Evolutionary conservation across 495 filamentous ascomycete genomes (phyloP), one percentile per base, ranked within the genome.

Genomic region (Tetracladium setigerum): DNA sequence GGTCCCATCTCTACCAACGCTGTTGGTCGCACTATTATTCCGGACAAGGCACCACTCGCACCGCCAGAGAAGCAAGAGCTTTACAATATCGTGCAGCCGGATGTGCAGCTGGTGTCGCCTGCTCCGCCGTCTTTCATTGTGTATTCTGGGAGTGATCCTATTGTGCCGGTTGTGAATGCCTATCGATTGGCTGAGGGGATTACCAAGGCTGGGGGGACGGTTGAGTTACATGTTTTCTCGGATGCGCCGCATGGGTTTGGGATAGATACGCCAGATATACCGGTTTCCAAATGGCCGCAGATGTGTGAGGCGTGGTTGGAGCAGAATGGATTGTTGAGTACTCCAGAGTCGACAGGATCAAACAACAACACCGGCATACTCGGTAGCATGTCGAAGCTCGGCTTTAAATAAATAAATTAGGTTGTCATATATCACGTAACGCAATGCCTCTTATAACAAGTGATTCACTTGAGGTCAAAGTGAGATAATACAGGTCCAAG

Each of bases 241-340:
- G 43, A 55, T 30, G 52, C 52, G 36, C 52, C 52, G 3, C 52
- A 55, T 47, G 52, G 52, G 6, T 51, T 55, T 55, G 52, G 30
- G 16, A 4, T 55, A 18, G 52, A 55, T 43, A 50, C 47, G 8
- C 14, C 33, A 15, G 47, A 41, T 18, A 11, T 55, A 11, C 52
- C 47, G 4, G 52, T 51, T 1, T 40, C 47, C 5, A 27, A 47
- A 11, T 55, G 47, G 52, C 52, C 47, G 4, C 22, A 17, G 27
- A 24, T 55, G 13, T 55, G 52, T 30, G 52, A 50, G 32, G 52
- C 47, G 10, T 55, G 52, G 52, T 41, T 19, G 43, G 37, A 14
- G 30, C 41, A 44, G 30, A 32, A 44, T 44, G 41, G 41, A 12
- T 17, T 44, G 22, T 27, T 27, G 22, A 7, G 22, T 27, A 3